These are phyloP conservation scores for Clohesyomyces aquaticus DNA, from an alignment of 495 filamentous ascomycete species.

Conservation along the genomic window DNA sequence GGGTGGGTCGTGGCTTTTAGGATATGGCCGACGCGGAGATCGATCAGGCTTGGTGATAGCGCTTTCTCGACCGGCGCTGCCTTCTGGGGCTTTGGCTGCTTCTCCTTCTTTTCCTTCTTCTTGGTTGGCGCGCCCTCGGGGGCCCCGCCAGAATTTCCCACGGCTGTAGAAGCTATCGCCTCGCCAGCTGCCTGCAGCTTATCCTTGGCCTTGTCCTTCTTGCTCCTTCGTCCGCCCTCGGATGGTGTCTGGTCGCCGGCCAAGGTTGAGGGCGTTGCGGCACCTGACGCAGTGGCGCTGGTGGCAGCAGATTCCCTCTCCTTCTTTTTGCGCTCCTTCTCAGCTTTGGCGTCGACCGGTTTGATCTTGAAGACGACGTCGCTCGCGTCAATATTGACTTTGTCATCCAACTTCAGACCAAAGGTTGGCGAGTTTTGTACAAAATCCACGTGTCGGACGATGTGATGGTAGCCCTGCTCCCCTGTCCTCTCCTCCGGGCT, in stretches of 20 bases:
- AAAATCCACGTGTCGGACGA: slow-evolving; percentile 91
- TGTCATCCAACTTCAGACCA: slow-evolving; percentile 72
- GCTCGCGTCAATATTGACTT: slow-evolving; percentile 75
- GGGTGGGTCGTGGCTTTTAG: slow-evolving; percentile 93
- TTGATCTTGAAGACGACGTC: slow-evolving; percentile 70
- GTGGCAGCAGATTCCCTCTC: slow-evolving; percentile 49
- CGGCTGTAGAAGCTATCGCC: slow-evolving; percentile 39
- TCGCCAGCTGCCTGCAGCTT: slow-evolving; percentile 40
- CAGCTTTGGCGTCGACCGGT: slow-evolving; percentile 55
- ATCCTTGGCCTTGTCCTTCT: slow-evolving; percentile 46
- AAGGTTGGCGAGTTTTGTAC: slow-evolving; percentile 88
- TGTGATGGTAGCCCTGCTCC: slow-evolving; percentile 84
- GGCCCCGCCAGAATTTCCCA: slow-evolving; percentile 28
- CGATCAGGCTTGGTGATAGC: slow-evolving; percentile 82
- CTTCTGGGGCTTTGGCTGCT: slow-evolving; percentile 70
- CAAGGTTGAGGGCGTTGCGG: slow-evolving; percentile 25
- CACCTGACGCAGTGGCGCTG: slow-evolving; percentile 35
- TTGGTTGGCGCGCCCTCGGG: slow-evolving; percentile 53
- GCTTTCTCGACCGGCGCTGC: slow-evolving; percentile 62
- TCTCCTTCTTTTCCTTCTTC: slow-evolving; percentile 82
- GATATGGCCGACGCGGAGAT: slow-evolving; percentile 95
- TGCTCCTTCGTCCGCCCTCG: slow-evolving; percentile 17
- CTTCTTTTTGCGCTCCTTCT: slow-evolving; percentile 59
- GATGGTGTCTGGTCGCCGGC: slow-evolving; percentile 10
- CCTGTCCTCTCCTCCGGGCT: slow-evolving; percentile 85